Evolutionary conservation across 352 stramenopile genomes (phyloP), one percentile per base, ranked within the genome.

Genomic region (Thraustotheca clavata): DNA sequence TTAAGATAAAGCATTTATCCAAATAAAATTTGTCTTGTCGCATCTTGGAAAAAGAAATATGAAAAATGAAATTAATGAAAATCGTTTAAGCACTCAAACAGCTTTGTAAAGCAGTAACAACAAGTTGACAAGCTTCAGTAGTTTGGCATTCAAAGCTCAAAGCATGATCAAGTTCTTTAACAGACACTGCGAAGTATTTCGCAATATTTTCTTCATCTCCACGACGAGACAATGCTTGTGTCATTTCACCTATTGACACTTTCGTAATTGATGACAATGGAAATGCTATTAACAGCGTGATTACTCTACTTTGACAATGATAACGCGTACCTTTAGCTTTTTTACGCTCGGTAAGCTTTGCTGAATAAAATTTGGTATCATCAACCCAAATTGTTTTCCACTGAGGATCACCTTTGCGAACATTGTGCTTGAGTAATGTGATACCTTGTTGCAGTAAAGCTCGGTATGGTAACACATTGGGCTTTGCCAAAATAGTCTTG

Each of bases 381-480:
- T 20, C 32, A 9, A 39, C 18, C 57, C 57, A 65, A 9, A 65
- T 12, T 9, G 57, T 26, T 11, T 46, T 40, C 57, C 57, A 65
- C 38, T 43, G 47, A 3, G 57, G 57, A 8, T 65, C 57, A 20
- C 57, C 57, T 16, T 41, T 52, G 39, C 35, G 57, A 4, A 65
- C 57, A 35, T 65, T 39, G 24, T 65, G 57, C 57, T 65, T 65
- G 57, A 65, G 38, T 18, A 65, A 27, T 7, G 38, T 65, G n/a
- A 65, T 22, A n/a, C 57, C 57, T 55, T 65, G 57, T 46, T 55
- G 6, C 27, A 65, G 20, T 11, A 54, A 54, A 4, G 6, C 41
- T 11, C n/a, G 33, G 18, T 27, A 40, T n/a, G 22, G 31, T 18
- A 5, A 26, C n/a, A 33, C 57, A 32, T 41, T 65, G 18, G 36